Base-by-base conservation (phyloP, 2,329 filamentous ascomycete genomes). In the Endoconidiophora polonica region DNA sequence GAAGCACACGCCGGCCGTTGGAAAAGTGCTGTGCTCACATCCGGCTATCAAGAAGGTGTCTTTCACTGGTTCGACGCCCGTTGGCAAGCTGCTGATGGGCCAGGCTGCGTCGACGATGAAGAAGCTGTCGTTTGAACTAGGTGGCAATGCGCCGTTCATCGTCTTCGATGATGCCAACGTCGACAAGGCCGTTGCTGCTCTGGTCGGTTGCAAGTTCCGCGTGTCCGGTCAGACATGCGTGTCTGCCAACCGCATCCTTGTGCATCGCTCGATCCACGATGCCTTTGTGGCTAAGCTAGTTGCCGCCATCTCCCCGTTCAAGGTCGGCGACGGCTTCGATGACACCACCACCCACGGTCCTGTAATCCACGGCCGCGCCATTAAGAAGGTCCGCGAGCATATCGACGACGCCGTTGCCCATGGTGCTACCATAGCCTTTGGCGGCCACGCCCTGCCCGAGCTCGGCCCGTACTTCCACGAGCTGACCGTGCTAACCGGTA, bases 1-100 rank as follows among this genome's bases (percentile, higher is more conserved):
- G 3, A 67, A 81, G 48, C 90, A 93, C 65, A 94, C 86, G 0
- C 72, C 79, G 18, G 77, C 80, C 57, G 76, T 94, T 4, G 88
- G 88, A 50, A 70, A 80, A 61, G 67, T 77, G 39, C 48, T 64
- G 20, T 61, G 60, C 3, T 63, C 58, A 3, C 59, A 62, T 33
- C 59, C 59, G 0, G 48, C 55, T 10, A 68, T 86, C 56, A 79
- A 77, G 60, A 85, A 86, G 62, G 71, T 85, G 23, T 82, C 78
- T 3, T 86, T 86, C 60, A 86, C 82, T 1, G 82, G 82, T 18
- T 84, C 55, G 10, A 69, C 67, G 0, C 56, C 59, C 3, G 65
- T 68, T 14, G 67, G 67, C 9, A 64, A 62, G 54, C 57, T 67
- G 36, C 69, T 85, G 40, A 83, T 84, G 77, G 80, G 79, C 66